Percentiles rank a stretch among this genome's conserved stretches.
Evolutionary conservation across 1,284 basidiomycete genomes (phyloP).

Genomic region (Apiotrichum gamsii): DNA sequence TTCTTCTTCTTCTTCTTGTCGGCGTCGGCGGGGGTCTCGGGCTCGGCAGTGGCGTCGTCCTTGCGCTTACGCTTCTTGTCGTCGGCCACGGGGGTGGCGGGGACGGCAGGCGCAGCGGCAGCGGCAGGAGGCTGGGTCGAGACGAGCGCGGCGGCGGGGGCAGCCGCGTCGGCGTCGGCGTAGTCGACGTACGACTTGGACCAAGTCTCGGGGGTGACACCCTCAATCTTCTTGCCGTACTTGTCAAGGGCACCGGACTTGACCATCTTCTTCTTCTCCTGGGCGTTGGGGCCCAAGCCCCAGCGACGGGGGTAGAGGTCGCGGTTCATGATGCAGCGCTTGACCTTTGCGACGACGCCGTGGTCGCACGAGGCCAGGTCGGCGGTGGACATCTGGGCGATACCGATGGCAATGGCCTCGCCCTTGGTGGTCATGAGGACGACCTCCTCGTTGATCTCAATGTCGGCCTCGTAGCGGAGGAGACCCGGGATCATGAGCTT

Average conservation of each 20-base stretch:
- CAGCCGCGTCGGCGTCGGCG: conserved; percentile 46
- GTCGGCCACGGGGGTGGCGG: conserved; percentile 45
- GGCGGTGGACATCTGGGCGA: conserved; percentile 98
- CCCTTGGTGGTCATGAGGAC: conserved; percentile 99
- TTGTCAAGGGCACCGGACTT: conserved; percentile 95
- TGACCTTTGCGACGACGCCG: conserved; percentile 98
- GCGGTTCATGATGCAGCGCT: conserved; percentile 99
- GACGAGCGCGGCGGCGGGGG: conserved; percentile 24
- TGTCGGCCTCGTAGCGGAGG: conserved; percentile 93
- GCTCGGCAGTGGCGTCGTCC: conserved; percentile 47
- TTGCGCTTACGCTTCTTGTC: conserved; percentile 52
- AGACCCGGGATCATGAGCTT: conserved; percentile 99
- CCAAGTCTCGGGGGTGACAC: conserved; percentile 87
- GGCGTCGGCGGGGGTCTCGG: conserved; percentile 37
- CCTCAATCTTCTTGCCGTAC: conserved; percentile 87
- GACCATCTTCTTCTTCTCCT: conserved; percentile 97
- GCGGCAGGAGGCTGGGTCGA: conserved; percentile 39
- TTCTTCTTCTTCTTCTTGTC: conserved; percentile 57
- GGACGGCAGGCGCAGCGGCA: conserved; percentile 34
- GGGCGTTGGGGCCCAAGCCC: conserved; percentile 93
- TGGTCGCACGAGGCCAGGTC: conserved; percentile 98
- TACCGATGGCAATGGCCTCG: conserved; percentile 94
- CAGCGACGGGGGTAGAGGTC: conserved; percentile 97
- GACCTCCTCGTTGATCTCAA: conserved; percentile 92
- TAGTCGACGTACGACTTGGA: conserved; percentile 91